Evolutionary conservation across 495 filamentous ascomycete genomes (phyloP).

Genomic region (Daldinia decipiens): DNA sequence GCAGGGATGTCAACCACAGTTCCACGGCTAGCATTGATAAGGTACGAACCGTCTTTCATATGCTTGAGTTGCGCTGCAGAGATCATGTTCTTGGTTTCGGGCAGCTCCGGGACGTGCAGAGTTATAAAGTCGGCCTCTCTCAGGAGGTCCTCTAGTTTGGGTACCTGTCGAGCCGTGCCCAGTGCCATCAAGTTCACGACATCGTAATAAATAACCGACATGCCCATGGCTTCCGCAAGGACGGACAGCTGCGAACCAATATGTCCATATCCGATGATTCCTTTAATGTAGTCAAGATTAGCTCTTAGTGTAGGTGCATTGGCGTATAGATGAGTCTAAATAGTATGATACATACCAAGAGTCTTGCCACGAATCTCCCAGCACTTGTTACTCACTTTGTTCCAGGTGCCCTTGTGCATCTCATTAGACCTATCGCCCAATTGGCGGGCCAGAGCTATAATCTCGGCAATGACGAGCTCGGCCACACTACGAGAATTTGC

Average conservation of each 20-base stretch:
- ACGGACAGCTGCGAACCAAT: conserved; percentile 98
- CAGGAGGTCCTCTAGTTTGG: conserved; percentile 80
- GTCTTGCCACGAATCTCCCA: conserved; percentile 99
- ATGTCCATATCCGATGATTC: conserved; percentile 97
- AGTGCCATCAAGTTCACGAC: conserved; percentile 91
- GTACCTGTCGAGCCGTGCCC: conserved; percentile 85
- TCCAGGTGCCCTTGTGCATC: conserved; percentile 95
- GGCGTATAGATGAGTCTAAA: conserved; percentile 6
- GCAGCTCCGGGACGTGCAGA: conserved; percentile 90
- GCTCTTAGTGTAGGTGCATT: conserved; percentile 3
- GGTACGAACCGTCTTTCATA: conserved; percentile 92
- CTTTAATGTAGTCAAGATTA: conserved; percentile 50
- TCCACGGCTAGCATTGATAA: conserved; percentile 96
- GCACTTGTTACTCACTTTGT: conserved; percentile 95
- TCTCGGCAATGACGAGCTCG: conserved; percentile 93
- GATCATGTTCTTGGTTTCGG: conserved; percentile 93
- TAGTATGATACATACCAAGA: conserved; percentile 66
- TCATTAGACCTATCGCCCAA: conserved; percentile 93
- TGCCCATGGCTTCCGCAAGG: conserved; percentile 95
- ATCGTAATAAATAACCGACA: conserved; percentile 97
- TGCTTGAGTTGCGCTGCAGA: conserved; percentile 75
- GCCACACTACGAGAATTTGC: conserved; percentile 97
- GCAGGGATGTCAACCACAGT: conserved; percentile 95
- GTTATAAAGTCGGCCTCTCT: conserved; percentile 87
- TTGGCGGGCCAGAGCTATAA: conserved; percentile 90